Evolutionary conservation across 1,284 basidiomycete genomes (phyloP).

Genomic region (Pholiota adiposa): DNA sequence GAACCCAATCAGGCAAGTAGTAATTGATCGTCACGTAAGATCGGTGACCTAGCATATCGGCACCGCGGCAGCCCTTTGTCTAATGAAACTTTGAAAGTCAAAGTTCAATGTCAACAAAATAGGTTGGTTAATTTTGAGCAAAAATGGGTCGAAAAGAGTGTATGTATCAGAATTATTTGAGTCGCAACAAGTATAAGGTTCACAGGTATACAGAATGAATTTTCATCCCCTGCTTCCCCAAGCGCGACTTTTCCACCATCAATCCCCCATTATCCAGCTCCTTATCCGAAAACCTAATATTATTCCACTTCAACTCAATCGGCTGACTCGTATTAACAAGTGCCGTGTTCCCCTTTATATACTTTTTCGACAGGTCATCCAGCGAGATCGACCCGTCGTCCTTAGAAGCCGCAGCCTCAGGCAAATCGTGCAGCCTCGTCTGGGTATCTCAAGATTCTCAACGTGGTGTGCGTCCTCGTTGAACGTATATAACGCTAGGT

Average conservation of each 20-base stretch:
- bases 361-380: not conserved
- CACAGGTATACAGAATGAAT: slow-evolving; percentile 1
- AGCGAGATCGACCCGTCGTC: not conserved
- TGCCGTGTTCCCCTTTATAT: not conserved
- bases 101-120: too few species aligned
- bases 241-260: not conserved
- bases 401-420: not conserved
- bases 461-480: not conserved
- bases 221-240: slow-evolving; percentile 2
- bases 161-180: too few species aligned
- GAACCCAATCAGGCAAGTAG: not conserved
- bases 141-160: too few species aligned
- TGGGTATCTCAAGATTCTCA: not conserved
- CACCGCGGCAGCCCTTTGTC: too few species aligned
- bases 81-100: too few species aligned
- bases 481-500: not conserved
- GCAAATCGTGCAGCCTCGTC: not conserved
- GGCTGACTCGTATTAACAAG: not conserved
- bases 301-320: not conserved
- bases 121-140: too few species aligned
- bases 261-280: not conserved
- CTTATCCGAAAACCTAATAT: not conserved
- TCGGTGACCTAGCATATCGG: too few species aligned
- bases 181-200: not conserved
- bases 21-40: not conserved